Evolutionary conservation across 495 filamentous ascomycete genomes (phyloP).

Genomic region (Thermothielavioides terrestris): DNA sequence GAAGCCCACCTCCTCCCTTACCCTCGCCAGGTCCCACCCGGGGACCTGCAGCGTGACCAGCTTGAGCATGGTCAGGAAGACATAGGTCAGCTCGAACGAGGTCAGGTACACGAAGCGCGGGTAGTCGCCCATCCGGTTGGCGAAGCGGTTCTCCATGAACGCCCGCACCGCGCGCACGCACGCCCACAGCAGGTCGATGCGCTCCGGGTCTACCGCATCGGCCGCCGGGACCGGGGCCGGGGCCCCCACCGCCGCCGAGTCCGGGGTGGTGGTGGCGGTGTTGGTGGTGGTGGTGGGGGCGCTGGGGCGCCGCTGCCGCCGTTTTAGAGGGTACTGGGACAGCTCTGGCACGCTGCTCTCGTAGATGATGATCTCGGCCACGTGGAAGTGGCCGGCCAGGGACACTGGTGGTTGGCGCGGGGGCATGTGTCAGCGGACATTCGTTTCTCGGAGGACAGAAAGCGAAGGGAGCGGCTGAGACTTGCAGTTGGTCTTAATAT

Average conservation of each 20-base stretch:
- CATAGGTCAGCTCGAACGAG: slow-evolving; percentile 20
- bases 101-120: slow-evolving; percentile 23
- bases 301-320: no score
- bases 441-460: not conserved
- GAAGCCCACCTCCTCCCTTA: slow-evolving; percentile 13
- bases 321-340: no score
- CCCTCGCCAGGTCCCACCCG: slow-evolving; percentile 18
- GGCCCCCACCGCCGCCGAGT: no score
- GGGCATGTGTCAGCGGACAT: not conserved
- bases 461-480: not conserved
- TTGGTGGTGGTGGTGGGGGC: no score
- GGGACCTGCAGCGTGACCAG: slow-evolving; percentile 17
- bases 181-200: slow-evolving; percentile 13
- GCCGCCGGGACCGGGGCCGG: no score
- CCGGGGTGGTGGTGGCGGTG: no score
- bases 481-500: slow-evolving; percentile 14
- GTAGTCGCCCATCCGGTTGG: not conserved
- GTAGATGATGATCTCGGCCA: slow-evolving; percentile 24
- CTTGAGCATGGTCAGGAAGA: slow-evolving; percentile 23
- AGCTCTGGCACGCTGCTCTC: slow-evolving; percentile 16
- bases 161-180: slow-evolving; percentile 13
- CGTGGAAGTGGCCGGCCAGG: slow-evolving; percentile 18
- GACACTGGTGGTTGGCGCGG: no score
- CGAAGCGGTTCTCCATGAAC: slow-evolving; percentile 17
- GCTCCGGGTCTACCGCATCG: not conserved